phyloP scores from a whole-genome alignment of 202 grass and related monocot species.

The Schoenoplectus triqueter region DNA sequence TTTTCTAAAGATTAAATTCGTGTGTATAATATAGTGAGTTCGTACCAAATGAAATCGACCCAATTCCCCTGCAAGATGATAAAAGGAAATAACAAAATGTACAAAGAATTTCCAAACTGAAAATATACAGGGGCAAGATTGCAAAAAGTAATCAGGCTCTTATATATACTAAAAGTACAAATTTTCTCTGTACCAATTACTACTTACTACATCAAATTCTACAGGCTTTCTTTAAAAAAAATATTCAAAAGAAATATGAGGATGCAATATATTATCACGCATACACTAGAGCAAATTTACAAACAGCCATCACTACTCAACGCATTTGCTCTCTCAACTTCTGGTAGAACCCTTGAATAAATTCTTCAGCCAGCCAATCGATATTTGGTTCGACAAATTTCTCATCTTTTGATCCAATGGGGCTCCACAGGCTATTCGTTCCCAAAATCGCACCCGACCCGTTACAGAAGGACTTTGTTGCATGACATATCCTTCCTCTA shows the following conservation, averaged over 20 bases:
- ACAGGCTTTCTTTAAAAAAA: not conserved
- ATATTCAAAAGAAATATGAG: not conserved
- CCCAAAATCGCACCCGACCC: not conserved
- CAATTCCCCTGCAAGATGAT: not conserved
- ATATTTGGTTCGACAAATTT: not conserved
- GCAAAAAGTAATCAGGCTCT: not conserved
- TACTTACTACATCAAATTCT: not conserved
- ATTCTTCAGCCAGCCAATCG: slow-evolving; percentile 34
- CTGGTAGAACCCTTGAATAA: slow-evolving; percentile 40
- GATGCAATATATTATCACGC: not conserved
- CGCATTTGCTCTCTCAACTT: slow-evolving; percentile 38
- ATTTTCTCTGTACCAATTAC: not conserved
- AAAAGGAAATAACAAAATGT: not conserved
- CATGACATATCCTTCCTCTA: not conserved
- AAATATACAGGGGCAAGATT: not conserved
- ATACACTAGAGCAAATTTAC: slow-evolving; percentile 17
- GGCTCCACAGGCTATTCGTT: slow-evolving; percentile 16
- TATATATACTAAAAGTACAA: not conserved
- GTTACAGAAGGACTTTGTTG: slow-evolving; percentile 15
- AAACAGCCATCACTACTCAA: not conserved
- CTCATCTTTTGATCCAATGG: slow-evolving; percentile 18
- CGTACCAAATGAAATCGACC: not conserved
- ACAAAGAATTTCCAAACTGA: not conserved
- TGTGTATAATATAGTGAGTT: too few relatives aligned
- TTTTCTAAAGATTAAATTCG: too few relatives aligned